phyloP scores from a whole-genome alignment of 192 early-diverging fungal genomes.

The Mortierella alpina region DNA sequence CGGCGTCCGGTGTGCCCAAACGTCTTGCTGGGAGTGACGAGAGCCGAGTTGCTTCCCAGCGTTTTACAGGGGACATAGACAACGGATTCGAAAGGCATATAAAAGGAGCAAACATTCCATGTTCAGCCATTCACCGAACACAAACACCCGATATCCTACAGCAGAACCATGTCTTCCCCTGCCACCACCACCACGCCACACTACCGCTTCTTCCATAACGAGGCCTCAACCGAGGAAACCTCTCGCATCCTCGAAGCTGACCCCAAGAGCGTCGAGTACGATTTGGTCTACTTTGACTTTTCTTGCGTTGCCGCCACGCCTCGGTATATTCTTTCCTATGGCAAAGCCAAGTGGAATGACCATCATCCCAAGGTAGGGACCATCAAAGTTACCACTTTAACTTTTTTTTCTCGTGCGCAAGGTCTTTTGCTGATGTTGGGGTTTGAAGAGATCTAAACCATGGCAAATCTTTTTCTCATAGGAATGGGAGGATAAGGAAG shows the following conservation, averaged over 20 bases:
- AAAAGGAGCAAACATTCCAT: too few species aligned
- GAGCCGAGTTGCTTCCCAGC: too few species aligned
- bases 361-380: background rate
- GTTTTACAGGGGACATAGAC: too few species aligned
- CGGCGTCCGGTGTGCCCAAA: too few species aligned
- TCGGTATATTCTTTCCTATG: slow-evolving; percentile 4
- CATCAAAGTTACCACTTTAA: background rate
- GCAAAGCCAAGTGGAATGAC: slow-evolving; percentile 14
- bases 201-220: slow-evolving; percentile 14
- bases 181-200: background rate
- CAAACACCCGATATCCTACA: too few species aligned
- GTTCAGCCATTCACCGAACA: too few species aligned
- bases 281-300: slow-evolving; percentile 11
- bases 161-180: too few species aligned
- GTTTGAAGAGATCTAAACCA: background rate
- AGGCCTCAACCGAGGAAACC: slow-evolving; percentile 9
- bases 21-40: too few species aligned
- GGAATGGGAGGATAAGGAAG: slow-evolving; percentile 1
- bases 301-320: slow-evolving; percentile 16
- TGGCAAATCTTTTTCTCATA: background rate
- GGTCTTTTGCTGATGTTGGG: background rate
- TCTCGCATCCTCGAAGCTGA: slow-evolving; percentile 10
- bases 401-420: background rate
- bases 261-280: slow-evolving; percentile 8
- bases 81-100: too few species aligned